Percentiles rank a stretch among this genome's conserved stretches.
These are phyloP conservation scores for Blastomyces parvus DNA, from an alignment of 2,329 filamentous ascomycete species.

Conservation along the genomic window DNA sequence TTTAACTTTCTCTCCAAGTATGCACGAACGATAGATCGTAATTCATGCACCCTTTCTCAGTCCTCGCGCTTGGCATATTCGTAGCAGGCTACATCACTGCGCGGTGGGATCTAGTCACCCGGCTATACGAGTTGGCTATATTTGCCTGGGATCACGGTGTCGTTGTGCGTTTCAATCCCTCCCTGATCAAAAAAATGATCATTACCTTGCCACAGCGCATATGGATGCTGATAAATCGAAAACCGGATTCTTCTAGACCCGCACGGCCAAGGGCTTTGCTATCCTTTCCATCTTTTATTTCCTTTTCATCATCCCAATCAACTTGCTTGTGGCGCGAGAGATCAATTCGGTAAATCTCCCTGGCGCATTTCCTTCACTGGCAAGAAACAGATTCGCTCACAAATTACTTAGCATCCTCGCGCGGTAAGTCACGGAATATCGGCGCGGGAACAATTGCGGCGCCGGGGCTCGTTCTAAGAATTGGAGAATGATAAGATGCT, in stretches of 20 bases:
- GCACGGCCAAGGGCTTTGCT: constrained; percentile 75
- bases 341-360: constrained; percentile 58
- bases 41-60: constrained; percentile 93
- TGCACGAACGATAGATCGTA: constrained; percentile 25
- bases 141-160: constrained; percentile 99
- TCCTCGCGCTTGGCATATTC: constrained; percentile 94
- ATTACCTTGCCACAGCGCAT: too few relatives aligned
- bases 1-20: constrained; percentile 18
- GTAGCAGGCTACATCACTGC: constrained; percentile 99
- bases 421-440: constrained; percentile 72
- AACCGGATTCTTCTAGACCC: constrained; percentile 47
- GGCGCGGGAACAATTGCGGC: constrained; percentile 86
- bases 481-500: constrained; percentile 45
- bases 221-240: constrained; percentile 4
- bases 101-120: constrained; percentile 95
- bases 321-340: constrained; percentile 71
- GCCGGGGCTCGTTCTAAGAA: constrained; percentile 81
- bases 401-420: constrained; percentile 61
- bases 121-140: constrained; percentile 90
- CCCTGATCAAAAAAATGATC: not conserved
- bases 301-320: constrained; percentile 71
- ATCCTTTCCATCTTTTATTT: constrained; percentile 78
- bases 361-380: not conserved
- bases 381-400: constrained; percentile 6
- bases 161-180: constrained; percentile 53